These are phyloP conservation scores for Epichloe coenophiala DNA, from an alignment of 2,329 filamentous ascomycete genomes.

Conservation along the genomic window DNA sequence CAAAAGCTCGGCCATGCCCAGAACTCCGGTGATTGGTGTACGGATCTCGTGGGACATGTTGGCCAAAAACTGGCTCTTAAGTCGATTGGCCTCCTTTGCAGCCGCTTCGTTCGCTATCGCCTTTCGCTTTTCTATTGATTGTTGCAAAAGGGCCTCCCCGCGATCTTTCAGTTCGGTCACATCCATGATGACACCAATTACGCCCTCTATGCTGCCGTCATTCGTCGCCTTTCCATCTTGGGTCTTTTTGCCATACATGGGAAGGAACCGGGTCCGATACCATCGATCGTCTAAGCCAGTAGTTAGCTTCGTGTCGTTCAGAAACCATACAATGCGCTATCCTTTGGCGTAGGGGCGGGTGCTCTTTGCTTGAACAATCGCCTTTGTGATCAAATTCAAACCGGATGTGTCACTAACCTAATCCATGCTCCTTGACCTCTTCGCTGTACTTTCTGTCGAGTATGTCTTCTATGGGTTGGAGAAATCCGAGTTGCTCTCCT, in stretches of 20 bases:
- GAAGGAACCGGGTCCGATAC: conserved; percentile 59
- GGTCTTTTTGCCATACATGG: conserved; percentile 44
- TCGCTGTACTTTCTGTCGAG: conserved; percentile 46
- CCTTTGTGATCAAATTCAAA: not conserved
- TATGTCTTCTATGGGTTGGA: conserved; percentile 49
- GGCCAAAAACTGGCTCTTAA: conserved; percentile 69
- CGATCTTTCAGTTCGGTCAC: conserved; percentile 58
- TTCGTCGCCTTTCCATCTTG: conserved; percentile 32
- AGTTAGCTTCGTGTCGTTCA: conserved; percentile 1
- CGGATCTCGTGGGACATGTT: conserved; percentile 76
- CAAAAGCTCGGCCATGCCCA: conserved; percentile 67
- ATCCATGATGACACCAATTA: conserved; percentile 69
- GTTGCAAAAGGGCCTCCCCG: conserved; percentile 47
- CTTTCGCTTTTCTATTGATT: conserved; percentile 55
- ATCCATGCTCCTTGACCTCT: conserved; percentile 50
- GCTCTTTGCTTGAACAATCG: not conserved
- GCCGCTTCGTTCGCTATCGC: conserved; percentile 63
- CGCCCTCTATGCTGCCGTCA: conserved; percentile 48
- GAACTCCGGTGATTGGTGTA: conserved; percentile 66
- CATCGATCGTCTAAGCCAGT: conserved; percentile 39
- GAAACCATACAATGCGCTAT: too few relatives aligned
- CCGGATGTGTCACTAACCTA: conserved; percentile 24
- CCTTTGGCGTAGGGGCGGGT: too few relatives aligned
- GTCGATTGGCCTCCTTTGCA: conserved; percentile 64
- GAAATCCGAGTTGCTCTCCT: conserved; percentile 34